These are phyloP conservation scores for Tillandsia leiboldiana DNA, from an alignment of 176 grass and related monocot genomes.

Conservation along the genomic window DNA sequence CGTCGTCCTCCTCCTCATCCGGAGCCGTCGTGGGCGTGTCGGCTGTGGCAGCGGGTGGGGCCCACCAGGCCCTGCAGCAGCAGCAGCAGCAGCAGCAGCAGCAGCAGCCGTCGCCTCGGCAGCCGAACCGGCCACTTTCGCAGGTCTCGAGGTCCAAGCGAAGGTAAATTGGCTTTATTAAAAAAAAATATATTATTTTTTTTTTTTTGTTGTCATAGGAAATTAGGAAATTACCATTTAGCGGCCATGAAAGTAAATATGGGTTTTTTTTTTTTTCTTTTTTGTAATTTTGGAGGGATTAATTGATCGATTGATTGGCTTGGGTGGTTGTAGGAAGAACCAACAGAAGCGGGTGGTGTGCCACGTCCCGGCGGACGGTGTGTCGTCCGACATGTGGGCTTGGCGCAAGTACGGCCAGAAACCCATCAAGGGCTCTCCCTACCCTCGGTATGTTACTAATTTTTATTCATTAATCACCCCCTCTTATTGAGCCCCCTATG, in stretches of 20 bases:
- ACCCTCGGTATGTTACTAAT: constrained; percentile 26
- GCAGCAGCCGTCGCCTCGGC: constrained; percentile 9
- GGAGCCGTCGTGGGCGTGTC: not conserved
- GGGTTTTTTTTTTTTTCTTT: not conserved
- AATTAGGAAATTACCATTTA: not conserved
- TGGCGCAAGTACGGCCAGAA: constrained; percentile 56
- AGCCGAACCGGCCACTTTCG: constrained; percentile 20
- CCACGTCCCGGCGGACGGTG: constrained; percentile 29
- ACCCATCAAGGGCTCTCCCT: constrained; percentile 46
- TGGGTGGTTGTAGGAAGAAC: constrained; percentile 21
- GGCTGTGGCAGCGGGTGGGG: not conserved
- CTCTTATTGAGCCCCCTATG: too few relatives aligned
- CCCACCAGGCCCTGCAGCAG: not conserved
- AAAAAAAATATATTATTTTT: not conserved
- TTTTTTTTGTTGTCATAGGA: not conserved
- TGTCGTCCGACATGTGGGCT: constrained; percentile 34
- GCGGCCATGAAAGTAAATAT: not conserved
- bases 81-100: constrained; percentile 5
- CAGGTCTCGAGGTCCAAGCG: constrained; percentile 27
- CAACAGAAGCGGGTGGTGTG: constrained; percentile 43
- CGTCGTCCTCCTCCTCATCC: not conserved
- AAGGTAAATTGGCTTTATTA: constrained; percentile 16
- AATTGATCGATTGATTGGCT: too few relatives aligned
- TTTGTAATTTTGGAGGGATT: too few relatives aligned
- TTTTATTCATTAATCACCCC: not conserved